phyloP scores from a whole-genome alignment of 2,329 filamentous ascomycete species.

The Beauveria australis region DNA sequence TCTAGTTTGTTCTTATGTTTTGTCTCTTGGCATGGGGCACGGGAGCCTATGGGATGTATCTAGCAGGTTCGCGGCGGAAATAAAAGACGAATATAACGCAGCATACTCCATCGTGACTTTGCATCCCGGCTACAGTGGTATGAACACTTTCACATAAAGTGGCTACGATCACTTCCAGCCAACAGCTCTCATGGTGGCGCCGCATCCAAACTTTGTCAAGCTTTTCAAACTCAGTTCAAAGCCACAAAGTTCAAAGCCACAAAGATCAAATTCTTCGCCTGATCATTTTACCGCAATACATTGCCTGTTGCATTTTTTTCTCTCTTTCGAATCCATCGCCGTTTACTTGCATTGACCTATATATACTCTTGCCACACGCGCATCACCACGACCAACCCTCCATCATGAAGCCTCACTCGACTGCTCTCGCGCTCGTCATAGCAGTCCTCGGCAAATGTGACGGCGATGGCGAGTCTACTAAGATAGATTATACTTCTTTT shows the following conservation, averaged over 20 bases:
- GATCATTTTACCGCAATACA: no score
- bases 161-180: no score
- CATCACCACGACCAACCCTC: neutral
- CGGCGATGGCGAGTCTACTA: neutral
- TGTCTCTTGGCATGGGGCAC: neutral
- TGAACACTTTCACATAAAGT: no score
- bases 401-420: neutral
- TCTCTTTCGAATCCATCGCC: no score
- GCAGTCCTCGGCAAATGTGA: neutral
- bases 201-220: neutral
- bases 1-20: neutral
- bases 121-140: neutral
- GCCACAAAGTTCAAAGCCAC: no score
- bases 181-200: neutral
- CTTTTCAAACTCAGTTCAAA: no score
- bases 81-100: constrained; percentile 10
- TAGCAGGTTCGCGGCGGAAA: constrained; percentile 9
- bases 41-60: constrained; percentile 8
- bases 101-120: neutral
- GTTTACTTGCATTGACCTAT: neutral
- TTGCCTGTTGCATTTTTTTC: no score
- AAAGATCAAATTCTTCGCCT: no score
- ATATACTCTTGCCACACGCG: neutral
- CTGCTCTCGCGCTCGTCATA: neutral
- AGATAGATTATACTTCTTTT: neutral